Conservation (phyloP, 176 grass and related monocot genomes). For the Rhynchospora pubera region DNA sequence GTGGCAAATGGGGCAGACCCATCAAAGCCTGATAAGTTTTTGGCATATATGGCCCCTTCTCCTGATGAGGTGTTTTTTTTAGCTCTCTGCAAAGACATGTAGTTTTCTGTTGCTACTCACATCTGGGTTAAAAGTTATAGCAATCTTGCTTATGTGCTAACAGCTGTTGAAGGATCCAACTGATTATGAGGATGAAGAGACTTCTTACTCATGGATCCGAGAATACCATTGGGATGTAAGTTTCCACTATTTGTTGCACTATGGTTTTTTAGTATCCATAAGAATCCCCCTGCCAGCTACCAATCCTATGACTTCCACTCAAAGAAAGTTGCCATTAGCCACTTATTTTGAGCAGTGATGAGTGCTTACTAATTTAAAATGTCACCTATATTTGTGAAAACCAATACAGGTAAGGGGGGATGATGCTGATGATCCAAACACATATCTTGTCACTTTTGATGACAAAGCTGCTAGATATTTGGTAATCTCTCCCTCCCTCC, state of each 20-base stretch:
- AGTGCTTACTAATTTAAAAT: neutral
- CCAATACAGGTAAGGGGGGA: conserved; percentile 69
- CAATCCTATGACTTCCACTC: no score
- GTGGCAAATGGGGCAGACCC: conserved; percentile 69
- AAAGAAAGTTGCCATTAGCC: no score
- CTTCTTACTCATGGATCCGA: conserved; percentile 76
- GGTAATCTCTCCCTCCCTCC: conserved; percentile 34
- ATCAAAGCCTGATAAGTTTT: conserved; percentile 74
- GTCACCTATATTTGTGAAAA: conserved; percentile 23
- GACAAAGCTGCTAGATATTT: conserved; percentile 76
- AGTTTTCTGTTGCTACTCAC: conserved; percentile 13
- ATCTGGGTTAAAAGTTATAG: conserved; percentile 17
- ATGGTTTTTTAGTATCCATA: no score
- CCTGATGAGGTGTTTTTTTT: conserved; percentile 54
- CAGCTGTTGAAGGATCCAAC: conserved; percentile 64
- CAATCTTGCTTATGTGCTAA: conserved; percentile 22
- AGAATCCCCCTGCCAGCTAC: no score
- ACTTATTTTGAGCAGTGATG: no score
- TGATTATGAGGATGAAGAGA: conserved; percentile 75
- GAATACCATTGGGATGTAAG: conserved; percentile 98
- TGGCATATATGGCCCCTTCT: conserved; percentile 88
- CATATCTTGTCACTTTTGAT: conserved; percentile 87
- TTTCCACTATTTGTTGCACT: neutral
- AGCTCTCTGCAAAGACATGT: conserved; percentile 1
- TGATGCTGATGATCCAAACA: conserved; percentile 79